Evolutionary conservation across 2,329 filamentous ascomycete species (phyloP).

Genomic region (Magnaporthiopsis incrustans): DNA sequence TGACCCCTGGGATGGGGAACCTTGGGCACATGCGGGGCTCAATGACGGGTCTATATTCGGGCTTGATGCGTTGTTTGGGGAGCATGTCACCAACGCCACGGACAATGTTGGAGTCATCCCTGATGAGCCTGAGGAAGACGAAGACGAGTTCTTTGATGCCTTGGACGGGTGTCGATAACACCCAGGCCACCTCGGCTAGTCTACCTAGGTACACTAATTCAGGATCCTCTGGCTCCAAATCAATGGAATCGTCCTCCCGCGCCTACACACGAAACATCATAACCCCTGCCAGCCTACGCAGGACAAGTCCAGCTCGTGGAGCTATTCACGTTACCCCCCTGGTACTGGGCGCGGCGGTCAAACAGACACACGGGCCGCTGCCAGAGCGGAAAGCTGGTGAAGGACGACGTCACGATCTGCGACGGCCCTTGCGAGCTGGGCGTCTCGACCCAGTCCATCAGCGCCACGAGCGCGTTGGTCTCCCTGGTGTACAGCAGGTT

Average conservation of each 20-base stretch:
- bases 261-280: too few species aligned
- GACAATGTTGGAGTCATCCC: neutral
- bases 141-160: neutral
- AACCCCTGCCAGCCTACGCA: too few species aligned
- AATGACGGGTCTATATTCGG: neutral
- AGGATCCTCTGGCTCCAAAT: too few species aligned
- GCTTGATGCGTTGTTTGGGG: neutral
- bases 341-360: neutral
- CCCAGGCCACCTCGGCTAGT: too few species aligned
- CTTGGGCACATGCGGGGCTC: neutral
- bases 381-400: neutral
- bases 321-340: neutral
- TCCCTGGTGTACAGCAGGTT: neutral
- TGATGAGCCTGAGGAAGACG: neutral
- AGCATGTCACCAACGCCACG: neutral
- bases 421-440: neutral
- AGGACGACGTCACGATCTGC: neutral
- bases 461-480: constrained; percentile 28
- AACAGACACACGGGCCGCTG: neutral
- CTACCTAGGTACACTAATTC: too few species aligned
- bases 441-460: constrained; percentile 15
- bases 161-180: neutral
- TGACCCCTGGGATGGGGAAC: neutral
- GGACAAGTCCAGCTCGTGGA: neutral
- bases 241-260: too few species aligned